phyloP scores from a whole-genome alignment of 306 rosid species.

The Sechiopsis laciniata region DNA sequence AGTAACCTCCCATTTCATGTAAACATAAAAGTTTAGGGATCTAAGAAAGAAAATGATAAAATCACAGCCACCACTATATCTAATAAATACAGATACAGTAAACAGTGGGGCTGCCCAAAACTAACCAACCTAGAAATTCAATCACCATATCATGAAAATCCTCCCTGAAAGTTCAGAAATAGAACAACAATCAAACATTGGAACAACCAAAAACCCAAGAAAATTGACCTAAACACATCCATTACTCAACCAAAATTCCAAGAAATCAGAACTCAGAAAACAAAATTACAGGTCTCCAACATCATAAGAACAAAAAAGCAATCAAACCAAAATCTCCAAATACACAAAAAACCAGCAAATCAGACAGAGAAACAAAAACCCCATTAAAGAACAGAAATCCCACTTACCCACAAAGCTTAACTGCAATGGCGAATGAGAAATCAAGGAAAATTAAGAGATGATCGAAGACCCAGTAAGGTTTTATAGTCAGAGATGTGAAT shows the following conservation, averaged over 20 bases:
- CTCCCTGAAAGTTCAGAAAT: background rate
- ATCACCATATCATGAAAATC: background rate
- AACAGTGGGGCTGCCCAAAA: background rate
- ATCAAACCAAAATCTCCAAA: conserved; percentile 6
- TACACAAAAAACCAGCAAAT: background rate
- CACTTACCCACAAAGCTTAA: conserved; percentile 6
- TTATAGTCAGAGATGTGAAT: conserved; percentile 15
- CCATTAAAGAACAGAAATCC: background rate
- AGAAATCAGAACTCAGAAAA: background rate
- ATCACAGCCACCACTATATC: conserved; percentile 1
- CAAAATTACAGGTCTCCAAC: background rate
- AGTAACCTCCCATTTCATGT: background rate
- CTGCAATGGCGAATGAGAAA: conserved; percentile 7
- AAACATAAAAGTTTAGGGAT: background rate
- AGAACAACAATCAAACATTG: background rate
- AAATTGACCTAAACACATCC: background rate
- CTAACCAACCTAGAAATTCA: background rate
- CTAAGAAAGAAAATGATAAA: background rate
- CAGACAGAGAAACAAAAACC: background rate
- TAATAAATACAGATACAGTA: background rate
- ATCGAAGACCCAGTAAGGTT: conserved; percentile 18
- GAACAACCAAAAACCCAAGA: background rate
- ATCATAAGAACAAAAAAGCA: background rate
- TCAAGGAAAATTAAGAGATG: background rate
- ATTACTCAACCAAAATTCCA: conserved; percentile 11